These are phyloP conservation scores for Ormosia semicastrata DNA, from an alignment of 306 rosid species.

Conservation along the genomic window DNA sequence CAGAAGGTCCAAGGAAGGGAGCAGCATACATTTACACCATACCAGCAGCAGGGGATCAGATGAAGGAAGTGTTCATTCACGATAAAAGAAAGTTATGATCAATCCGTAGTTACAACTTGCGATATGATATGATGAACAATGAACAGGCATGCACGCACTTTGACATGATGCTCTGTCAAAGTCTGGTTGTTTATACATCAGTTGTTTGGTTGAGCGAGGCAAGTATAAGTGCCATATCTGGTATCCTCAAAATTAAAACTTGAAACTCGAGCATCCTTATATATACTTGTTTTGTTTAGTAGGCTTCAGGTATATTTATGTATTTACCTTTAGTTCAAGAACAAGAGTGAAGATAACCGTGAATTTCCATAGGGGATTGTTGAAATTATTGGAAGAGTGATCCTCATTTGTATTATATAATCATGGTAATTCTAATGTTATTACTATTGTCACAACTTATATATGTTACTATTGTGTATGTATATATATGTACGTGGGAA, in stretches of 20 bases:
- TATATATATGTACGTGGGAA: not conserved
- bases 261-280: slow-evolving; percentile 15
- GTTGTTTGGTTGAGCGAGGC: slow-evolving; percentile 12
- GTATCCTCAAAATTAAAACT: slow-evolving; percentile 16
- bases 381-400: slow-evolving; percentile 5
- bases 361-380: slow-evolving; percentile 26
- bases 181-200: slow-evolving; percentile 15
- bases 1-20: not conserved
- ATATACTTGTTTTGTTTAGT: slow-evolving; percentile 15
- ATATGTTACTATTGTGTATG: no score
- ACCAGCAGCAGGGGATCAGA: slow-evolving; percentile 29
- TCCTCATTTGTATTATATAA: slow-evolving; percentile 22
- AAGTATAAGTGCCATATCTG: slow-evolving; percentile 7
- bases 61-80: not conserved
- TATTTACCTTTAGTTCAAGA: slow-evolving; percentile 18
- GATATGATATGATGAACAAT: not conserved
- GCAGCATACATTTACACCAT: not conserved
- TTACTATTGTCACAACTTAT: not conserved
- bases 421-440: slow-evolving; percentile 20
- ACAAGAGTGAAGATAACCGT: slow-evolving; percentile 22
- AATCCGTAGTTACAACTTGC: not conserved
- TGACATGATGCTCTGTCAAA: slow-evolving; percentile 25
- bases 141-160: slow-evolving; percentile 15
- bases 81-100: not conserved
- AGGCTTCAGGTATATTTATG: slow-evolving; percentile 22